These are phyloP conservation scores for Leishmania martiniquensis DNA, from an alignment of 208 protist genomes.

Conservation along the genomic window DNA sequence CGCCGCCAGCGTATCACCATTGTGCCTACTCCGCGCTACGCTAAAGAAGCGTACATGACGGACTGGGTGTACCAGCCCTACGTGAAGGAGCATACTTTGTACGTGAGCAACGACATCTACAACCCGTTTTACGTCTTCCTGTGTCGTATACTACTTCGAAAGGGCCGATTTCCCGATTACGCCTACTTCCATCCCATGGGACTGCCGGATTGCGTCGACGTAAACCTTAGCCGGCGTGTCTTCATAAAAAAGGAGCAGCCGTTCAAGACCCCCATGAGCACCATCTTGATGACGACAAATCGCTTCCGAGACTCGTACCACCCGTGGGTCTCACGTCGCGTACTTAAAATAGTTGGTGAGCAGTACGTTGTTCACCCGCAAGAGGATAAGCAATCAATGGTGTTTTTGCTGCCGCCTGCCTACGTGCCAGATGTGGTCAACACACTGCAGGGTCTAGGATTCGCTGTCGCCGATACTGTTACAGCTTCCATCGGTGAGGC, in stretches of 20 bases:
- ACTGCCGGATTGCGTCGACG: slow-evolving; percentile 81
- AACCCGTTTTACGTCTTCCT: slow-evolving; percentile 82
- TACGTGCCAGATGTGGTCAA: slow-evolving; percentile 72
- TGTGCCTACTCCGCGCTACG: slow-evolving; percentile 69
- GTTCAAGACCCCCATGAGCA: slow-evolving; percentile 68
- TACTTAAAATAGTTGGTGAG: slow-evolving; percentile 72
- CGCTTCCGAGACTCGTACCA: slow-evolving; percentile 67
- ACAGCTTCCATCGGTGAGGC: slow-evolving; percentile 57
- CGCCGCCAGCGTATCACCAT: slow-evolving; percentile 79
- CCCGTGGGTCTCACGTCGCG: slow-evolving; percentile 63
- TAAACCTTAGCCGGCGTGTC: slow-evolving; percentile 72
- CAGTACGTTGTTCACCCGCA: slow-evolving; percentile 80
- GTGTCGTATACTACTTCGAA: slow-evolving; percentile 58
- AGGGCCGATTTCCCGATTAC: slow-evolving; percentile 66
- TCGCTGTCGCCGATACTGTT: slow-evolving; percentile 64
- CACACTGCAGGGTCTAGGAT: slow-evolving; percentile 73
- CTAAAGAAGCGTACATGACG: slow-evolving; percentile 71
- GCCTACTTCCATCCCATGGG: slow-evolving; percentile 88
- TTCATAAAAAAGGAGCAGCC: slow-evolving; percentile 83
- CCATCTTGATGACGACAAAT: slow-evolving; percentile 67
- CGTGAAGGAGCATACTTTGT: slow-evolving; percentile 86
- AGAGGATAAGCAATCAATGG: slow-evolving; percentile 73
- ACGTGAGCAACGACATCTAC: slow-evolving; percentile 88
- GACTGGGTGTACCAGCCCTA: slow-evolving; percentile 91
- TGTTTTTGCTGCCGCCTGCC: slow-evolving; percentile 75